Base-by-base conservation (phyloP, 495 filamentous ascomycete genomes). In the Parathielavia hyrcaniae region DNA sequence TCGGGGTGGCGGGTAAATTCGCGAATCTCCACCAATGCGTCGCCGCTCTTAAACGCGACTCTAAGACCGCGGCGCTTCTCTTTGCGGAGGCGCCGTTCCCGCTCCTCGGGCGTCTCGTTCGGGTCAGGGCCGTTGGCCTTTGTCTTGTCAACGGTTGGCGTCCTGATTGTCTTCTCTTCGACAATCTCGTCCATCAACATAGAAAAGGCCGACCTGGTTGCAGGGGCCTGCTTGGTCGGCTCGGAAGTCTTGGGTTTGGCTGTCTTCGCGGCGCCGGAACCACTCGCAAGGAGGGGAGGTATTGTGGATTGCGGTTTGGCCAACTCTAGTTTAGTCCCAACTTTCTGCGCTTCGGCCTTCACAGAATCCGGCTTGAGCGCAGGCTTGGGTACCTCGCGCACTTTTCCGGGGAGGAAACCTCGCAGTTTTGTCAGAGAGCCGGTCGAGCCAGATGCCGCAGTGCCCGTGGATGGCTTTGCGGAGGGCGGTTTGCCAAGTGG, bases 1-100 rank as follows among this genome's bases (percentile, higher is more conserved):
- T 90, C 87, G 3, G 85, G 87, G 55, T 92, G 84, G 57, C 90
- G 87, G 26, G 82, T 84, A 65, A 96, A 92, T 20, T 85, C 74
- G 44, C 85, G 79, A 38, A 93, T 73, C 61, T 90, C 75, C 1
- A 84, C 85, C 7, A 96, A 78, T n/a, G 79, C 76, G 34, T 85
- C 77, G 54, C 88, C 89, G 0, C 84, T 79, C 67, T 86, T 91
- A 60, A 74, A 79, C 0, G 67, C 77, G 79, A 96, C 61, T 67
- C 81, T 53, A 85, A 89, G 50, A 81, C 82, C 46, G 35, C 89
- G 80, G 38, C 90, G 81, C 32, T 81, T 77, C 67, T 95, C 90
- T 61, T 91, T 95, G 35, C 89, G 82, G 5, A 92, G 74, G 22
- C 91, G 82, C 61, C 84, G 88, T 23, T 75, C 69, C 41, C 80